A percentile compares a stretch with the other conserved stretches of the same genome.
These are phyloP conservation scores for Crucihimalaya himalaica DNA, from an alignment of 345 rosid genomes.

Conservation along the genomic window DNA sequence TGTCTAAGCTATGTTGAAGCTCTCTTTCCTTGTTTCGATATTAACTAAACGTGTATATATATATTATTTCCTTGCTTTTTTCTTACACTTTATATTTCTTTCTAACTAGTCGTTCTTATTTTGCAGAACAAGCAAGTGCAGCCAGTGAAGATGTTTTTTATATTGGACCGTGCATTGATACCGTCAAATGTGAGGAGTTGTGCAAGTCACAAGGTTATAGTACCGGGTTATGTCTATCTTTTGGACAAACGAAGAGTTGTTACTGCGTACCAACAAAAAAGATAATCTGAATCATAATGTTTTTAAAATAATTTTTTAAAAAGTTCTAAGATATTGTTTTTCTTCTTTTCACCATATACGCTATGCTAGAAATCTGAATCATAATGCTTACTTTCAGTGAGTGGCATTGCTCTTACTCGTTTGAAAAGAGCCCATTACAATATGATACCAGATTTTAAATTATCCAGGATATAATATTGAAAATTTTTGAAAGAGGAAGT, in stretches of 20 bases:
- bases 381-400: too few species aligned
- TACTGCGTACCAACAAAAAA: slow-evolving; percentile 1
- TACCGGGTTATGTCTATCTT: not conserved
- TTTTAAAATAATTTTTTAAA: not conserved
- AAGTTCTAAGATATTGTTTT: not conserved
- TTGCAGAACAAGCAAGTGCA: slow-evolving; percentile 5
- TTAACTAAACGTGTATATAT: too few species aligned
- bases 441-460: too few species aligned
- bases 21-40: not conserved
- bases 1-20: not conserved
- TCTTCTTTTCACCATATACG: not conserved
- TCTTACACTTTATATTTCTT: not conserved
- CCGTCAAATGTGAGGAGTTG: not conserved
- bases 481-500: too few species aligned
- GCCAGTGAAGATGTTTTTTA: not conserved
- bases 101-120: not conserved
- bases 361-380: not conserved
- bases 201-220: too few species aligned
- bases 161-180: not conserved
- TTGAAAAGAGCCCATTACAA: not conserved
- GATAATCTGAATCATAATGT: too few species aligned
- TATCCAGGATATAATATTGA: too few species aligned
- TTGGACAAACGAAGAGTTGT: not conserved
- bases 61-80: too few species aligned
- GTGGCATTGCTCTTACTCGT: not conserved